Evolutionary conservation across 2,329 filamentous ascomycete genomes (phyloP).

Genomic region (Cladosporium velox): DNA sequence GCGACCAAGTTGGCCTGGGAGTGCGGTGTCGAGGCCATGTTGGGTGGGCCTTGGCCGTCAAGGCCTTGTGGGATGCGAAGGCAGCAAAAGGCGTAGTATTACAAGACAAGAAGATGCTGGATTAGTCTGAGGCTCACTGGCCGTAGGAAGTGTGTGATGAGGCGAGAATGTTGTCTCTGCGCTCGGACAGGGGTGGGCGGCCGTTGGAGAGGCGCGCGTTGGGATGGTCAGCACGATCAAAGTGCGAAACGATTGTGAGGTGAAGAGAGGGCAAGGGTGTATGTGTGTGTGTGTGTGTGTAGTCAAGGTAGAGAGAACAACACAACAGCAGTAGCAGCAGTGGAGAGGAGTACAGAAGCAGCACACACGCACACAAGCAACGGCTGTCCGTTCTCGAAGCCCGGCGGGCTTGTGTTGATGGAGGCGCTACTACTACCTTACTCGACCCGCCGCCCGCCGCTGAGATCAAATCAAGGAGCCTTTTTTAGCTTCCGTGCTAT

Average conservation of each 20-base stretch:
- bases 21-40: constrained; percentile 54
- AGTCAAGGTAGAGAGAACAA: neutral
- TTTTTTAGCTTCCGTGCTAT: constrained; percentile 1
- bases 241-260: constrained; percentile 11
- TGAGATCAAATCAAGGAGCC: neutral
- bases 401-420: constrained; percentile 11
- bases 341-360: constrained; percentile 11
- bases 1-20: constrained; percentile 85
- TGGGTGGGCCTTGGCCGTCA: constrained; percentile 26
- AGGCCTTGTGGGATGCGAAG: constrained; percentile 25
- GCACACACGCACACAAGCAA: neutral
- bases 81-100: constrained; percentile 6
- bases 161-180: constrained; percentile 2
- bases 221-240: constrained; percentile 21
- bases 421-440: neutral
- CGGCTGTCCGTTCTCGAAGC: neutral
- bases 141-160: neutral
- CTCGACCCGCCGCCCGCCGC: constrained; percentile 2
- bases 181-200: constrained; percentile 4
- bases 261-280: neutral
- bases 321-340: constrained; percentile 4
- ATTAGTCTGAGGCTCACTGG: neutral
- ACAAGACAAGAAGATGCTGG: constrained; percentile 18
- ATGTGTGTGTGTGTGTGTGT: neutral
- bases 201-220: constrained; percentile 9